Base-by-base conservation (phyloP, 2,329 filamentous ascomycete genomes). In the Fusarium sulawesiense region DNA sequence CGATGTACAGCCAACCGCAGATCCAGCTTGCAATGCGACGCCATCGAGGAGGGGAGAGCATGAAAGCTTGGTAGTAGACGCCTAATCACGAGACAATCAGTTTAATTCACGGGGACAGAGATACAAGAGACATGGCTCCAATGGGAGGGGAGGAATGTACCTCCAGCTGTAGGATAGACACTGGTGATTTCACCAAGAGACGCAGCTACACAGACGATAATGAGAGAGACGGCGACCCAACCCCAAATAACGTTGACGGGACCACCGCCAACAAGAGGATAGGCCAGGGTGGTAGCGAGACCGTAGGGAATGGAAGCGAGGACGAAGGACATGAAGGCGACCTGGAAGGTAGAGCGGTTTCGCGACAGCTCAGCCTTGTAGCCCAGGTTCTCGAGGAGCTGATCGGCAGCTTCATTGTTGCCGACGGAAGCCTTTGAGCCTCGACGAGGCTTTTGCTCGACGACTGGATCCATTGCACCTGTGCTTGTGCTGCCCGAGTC, bases 21-120 rank as follows among this genome's bases (percentile, higher is more conserved):
- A 92, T 87, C 88, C 90, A 93, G 32, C 89, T 89, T 18, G 90
- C 84, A 18, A 91, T 80, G 44, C 85, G 87, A 56, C 91, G 88
- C 81, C 87, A 91, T 18, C 78, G 79, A 27, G 85, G 78, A 20
- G 89, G 85, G 0, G 91, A 86, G 16, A 94, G 86, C 88, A 93
- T 92, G 76, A 91, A 93, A 8, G 91, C 90, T 81, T 93, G 91
- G 78, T 93, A 93, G 81, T 94, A 93, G 56, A 93, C 91, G 59
- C 81, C 81, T 62, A 51, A 51, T 51, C 16, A 60, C 47, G 42
- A 23, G 10, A 12, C n/a, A n/a, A 71, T 73, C 64, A 73, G 72
- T 64, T 37, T 37, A 37, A 37, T 37, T 37, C 34, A 37, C 34
- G 10, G 18, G 11, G 27, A 29, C 27, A n/a, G n/a, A n/a, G n/a